A percentile compares a stretch with the other conserved stretches of the same genome.
Conservation (phyloP, 176 grass and related monocot genomes). For the Avena atlantica region DNA sequence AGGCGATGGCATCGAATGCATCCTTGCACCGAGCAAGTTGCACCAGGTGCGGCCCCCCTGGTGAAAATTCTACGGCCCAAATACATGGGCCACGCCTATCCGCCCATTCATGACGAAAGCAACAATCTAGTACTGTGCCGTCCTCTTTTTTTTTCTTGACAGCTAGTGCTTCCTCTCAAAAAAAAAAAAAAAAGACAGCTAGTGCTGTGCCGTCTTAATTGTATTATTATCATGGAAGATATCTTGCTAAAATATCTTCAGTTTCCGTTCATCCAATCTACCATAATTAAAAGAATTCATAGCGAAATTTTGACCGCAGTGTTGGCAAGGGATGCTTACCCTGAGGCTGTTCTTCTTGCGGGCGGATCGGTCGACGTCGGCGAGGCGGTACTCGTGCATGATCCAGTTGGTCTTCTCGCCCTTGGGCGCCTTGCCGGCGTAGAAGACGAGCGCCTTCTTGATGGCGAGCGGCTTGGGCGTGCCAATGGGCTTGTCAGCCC, state of each 20-base stretch:
- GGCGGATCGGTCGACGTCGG: conserved; percentile 70
- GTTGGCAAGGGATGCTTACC: conserved; percentile 41
- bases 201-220: background rate
- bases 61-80: conserved; percentile 46
- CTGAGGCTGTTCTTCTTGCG: conserved; percentile 87
- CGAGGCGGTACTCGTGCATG: conserved; percentile 99
- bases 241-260: background rate
- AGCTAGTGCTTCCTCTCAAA: no score
- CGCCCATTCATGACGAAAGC: conserved; percentile 31
- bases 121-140: background rate
- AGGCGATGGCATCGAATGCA: conserved; percentile 44
- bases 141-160: no score
- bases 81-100: conserved; percentile 33
- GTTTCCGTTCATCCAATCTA: background rate
- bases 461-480: conserved; percentile 73
- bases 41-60: conserved; percentile 10
- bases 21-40: conserved; percentile 36
- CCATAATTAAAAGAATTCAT: no score
- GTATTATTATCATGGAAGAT: background rate
- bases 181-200: no score
- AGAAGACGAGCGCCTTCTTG: conserved; percentile 94
- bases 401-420: conserved; percentile 99
- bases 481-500: conserved; percentile 83
- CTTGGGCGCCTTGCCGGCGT: conserved; percentile 85
- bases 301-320: no score